Base-by-base conservation (phyloP, 2,329 filamentous ascomycete species). In the Hypoxylon sp. region DNA sequence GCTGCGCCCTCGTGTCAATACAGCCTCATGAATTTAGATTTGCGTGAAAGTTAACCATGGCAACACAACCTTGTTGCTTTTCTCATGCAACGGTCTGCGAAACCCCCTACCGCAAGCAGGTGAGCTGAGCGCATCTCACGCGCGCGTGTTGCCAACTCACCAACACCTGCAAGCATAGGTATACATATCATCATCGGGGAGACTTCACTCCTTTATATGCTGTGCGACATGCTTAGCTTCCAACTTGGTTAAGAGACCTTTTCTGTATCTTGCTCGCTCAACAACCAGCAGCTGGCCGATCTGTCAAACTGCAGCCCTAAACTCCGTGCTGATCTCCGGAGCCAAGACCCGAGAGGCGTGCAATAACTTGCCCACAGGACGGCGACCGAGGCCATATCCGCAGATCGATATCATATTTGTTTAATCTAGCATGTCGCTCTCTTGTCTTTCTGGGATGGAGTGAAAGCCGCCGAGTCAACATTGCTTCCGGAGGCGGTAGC, bases 281-380 rank as follows among this genome's bases (percentile, higher is more conserved):
- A 10, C 21, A 30, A 34, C 36, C 23, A 55, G 32, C 46, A 28
- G 28, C 46, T 59, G 58, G 52, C 38, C 36, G 62, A 60, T 65
- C 61, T 64, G 68, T 68, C 65, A 68, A 63, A 52, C 61, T 63
- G 65, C 65, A 68, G 55, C 58, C 51, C 38, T 65, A 68, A 70
- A 70, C 65, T 70, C 68, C 68, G 68, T 55, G 65, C 60, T 68
- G 65, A 70, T 70, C 65, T 69, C 65, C 65, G 68, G 56, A n/a
- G 60, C 60, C 57, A 58, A 63, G 53, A 58, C 53, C 61, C 65
- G 65, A 61, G 50, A 63, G 62, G 58, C 58, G 36, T 25, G 45
- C 52, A 64, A 55, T 61, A 60, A 60, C 30, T 67, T 17, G 48
- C 58, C 58, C 34, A 21, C 17, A 41, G 28, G n/a, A 49, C 60